Percentiles rank a stretch among this genome's conserved stretches.
Evolutionary conservation across 768 basidiomycete species (phyloP).

Genomic region (Rhodocollybia butyracea): DNA sequence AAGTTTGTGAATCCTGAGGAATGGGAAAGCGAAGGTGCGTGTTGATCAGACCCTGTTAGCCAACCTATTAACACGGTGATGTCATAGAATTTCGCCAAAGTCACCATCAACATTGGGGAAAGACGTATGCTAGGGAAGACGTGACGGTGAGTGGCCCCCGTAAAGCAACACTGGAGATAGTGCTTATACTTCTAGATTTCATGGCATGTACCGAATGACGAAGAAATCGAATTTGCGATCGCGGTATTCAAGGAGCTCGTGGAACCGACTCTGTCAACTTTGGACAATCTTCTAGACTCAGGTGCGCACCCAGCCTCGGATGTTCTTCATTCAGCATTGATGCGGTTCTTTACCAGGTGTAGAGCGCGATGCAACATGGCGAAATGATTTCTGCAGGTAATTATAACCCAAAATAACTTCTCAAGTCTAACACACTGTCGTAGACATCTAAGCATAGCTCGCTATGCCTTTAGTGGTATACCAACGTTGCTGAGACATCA

Average conservation of each 20-base stretch:
- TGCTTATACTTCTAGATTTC: slow-evolving; percentile 41
- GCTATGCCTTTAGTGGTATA: slow-evolving; percentile 72
- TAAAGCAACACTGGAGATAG: neutral
- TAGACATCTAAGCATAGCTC: slow-evolving; percentile 71
- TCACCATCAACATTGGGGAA: slow-evolving; percentile 80
- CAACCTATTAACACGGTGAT: too few species aligned
- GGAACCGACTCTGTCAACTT: slow-evolving; percentile 52
- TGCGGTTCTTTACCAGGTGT: slow-evolving; percentile 27
- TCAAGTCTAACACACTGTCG: neutral
- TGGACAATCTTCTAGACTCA: slow-evolving; percentile 56
- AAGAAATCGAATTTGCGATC: slow-evolving; percentile 75
- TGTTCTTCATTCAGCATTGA: slow-evolving; percentile 4
- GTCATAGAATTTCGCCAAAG: slow-evolving; percentile 59
- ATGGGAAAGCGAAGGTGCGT: slow-evolving; percentile 69
- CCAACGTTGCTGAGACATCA: slow-evolving; percentile 61
- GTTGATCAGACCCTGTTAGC: too few species aligned
- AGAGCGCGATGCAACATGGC: slow-evolving; percentile 61
- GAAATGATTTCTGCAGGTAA: slow-evolving; percentile 83
- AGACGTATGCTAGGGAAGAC: slow-evolving; percentile 65
- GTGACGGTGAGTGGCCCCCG: slow-evolving; percentile 47
- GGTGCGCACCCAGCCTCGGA: slow-evolving; percentile 29
- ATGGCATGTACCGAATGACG: slow-evolving; percentile 73
- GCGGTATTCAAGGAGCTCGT: slow-evolving; percentile 65
- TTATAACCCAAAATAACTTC: neutral
- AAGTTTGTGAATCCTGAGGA: slow-evolving; percentile 77